Conservation (phyloP, 345 rosid genomes). For the Microthlaspi erraticum region DNA sequence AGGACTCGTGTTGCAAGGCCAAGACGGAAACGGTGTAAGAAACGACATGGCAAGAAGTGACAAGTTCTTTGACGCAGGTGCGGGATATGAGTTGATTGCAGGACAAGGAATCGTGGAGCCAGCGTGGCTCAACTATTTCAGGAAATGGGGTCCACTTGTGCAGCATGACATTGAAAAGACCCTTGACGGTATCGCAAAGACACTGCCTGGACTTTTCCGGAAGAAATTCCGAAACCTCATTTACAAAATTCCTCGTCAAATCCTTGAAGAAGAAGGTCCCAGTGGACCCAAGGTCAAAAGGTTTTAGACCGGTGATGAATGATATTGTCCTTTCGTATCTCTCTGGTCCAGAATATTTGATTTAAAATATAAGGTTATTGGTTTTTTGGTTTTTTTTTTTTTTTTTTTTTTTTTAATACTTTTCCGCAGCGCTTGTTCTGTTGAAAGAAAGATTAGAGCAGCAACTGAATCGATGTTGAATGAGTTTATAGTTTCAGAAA, state of each 20-base stretch:
- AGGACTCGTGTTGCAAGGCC: constrained; percentile 75
- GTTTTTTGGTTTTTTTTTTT: not conserved
- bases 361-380: not conserved
- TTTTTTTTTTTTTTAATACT: too few relatives aligned
- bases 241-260: constrained; percentile 57
- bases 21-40: constrained; percentile 58
- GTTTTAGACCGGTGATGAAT: constrained; percentile 67
- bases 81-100: constrained; percentile 49
- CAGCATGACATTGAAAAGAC: constrained; percentile 48
- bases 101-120: constrained; percentile 49
- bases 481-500: too few relatives aligned
- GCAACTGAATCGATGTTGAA: too few relatives aligned
- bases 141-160: constrained; percentile 80
- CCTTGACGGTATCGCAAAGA: constrained; percentile 48
- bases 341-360: not conserved
- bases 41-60: constrained; percentile 73
- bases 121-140: constrained; percentile 65
- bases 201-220: constrained; percentile 53
- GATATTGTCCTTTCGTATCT: not conserved
- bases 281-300: constrained; percentile 70
- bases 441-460: too few relatives aligned
- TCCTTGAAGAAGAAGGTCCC: constrained; percentile 74
- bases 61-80: constrained; percentile 51
- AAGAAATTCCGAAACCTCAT: constrained; percentile 51
- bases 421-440: too few relatives aligned